Conservation (phyloP, 192 early-diverging fungal species). For the Coemansia sp. region DNA sequence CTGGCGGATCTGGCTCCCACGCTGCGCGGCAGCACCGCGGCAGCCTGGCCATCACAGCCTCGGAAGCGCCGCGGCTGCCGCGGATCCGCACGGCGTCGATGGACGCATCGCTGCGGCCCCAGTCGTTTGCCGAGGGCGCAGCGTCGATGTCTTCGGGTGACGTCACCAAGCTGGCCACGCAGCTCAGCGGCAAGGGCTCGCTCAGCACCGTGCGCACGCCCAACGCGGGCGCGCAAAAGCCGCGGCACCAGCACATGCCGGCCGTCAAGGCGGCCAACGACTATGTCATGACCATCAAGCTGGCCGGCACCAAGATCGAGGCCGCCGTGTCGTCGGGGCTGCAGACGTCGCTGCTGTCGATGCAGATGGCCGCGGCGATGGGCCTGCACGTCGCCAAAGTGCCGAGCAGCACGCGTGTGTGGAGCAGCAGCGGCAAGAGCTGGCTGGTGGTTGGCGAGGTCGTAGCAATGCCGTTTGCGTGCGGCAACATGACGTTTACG, state of each 20-base stretch:
- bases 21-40: conserved; percentile 18
- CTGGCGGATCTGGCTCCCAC: conserved; percentile 2
- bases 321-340: conserved; percentile 28
- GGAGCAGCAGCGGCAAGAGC: conserved; percentile 40
- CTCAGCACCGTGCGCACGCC: conserved; percentile 8
- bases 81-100: conserved; percentile 26
- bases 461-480: conserved; percentile 42
- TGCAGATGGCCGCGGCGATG: conserved; percentile 35
- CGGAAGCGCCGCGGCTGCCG: conserved; percentile 21
- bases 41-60: conserved; percentile 19
- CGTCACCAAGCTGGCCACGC: neutral
- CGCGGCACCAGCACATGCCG: conserved; percentile 16
- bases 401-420: conserved; percentile 31
- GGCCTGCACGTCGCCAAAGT: conserved; percentile 17
- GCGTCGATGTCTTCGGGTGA: conserved; percentile 2
- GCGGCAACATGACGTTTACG: conserved; percentile 49
- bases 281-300: conserved; percentile 25
- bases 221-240: neutral
- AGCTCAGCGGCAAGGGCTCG: conserved; percentile 32
- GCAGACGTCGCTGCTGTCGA: conserved; percentile 47
- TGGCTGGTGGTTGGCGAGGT: conserved; percentile 43
- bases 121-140: conserved; percentile 3
- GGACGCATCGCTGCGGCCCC: conserved; percentile 16
- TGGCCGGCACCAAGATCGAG: conserved; percentile 36
- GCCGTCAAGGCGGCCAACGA: conserved; percentile 15